Evolutionary conservation across 140 eudicot genomes (phyloP).

Genomic region (Ambrosia hybrid): DNA sequence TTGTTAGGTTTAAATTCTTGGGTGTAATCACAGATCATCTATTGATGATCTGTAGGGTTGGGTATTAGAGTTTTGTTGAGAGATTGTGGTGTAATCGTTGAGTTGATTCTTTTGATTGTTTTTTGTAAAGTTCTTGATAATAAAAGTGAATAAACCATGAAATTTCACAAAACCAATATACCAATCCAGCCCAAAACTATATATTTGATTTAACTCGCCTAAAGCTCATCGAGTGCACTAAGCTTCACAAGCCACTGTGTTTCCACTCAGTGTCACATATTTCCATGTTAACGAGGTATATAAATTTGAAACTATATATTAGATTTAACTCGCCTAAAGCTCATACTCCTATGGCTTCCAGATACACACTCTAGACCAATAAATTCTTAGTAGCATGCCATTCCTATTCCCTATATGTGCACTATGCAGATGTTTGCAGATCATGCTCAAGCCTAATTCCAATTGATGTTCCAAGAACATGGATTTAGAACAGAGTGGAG

Average conservation of each 20-base stretch:
- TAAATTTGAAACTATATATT: constrained; percentile 5
- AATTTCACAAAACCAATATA: too few relatives aligned
- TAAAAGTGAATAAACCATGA: too few relatives aligned
- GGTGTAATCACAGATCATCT: too few relatives aligned
- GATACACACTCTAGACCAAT: neutral
- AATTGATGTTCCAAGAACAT: constrained; percentile 68
- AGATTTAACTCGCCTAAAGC: constrained; percentile 8
- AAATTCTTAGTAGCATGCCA: constrained; percentile 8
- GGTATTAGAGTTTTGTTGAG: too few relatives aligned
- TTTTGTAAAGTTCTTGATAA: too few relatives aligned
- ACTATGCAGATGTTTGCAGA: constrained; percentile 82
- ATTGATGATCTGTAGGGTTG: too few relatives aligned
- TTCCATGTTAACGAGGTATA: constrained; percentile 97
- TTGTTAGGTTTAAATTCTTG: too few relatives aligned
- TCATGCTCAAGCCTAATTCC: constrained; percentile 86
- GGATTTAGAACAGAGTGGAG: constrained; percentile 50
- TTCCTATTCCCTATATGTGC: constrained; percentile 11
- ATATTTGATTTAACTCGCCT: too few relatives aligned
- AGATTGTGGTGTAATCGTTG: too few relatives aligned
- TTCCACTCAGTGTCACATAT: constrained; percentile 97
- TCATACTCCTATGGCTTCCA: neutral
- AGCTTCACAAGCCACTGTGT: constrained; percentile 1
- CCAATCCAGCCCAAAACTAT: too few relatives aligned
- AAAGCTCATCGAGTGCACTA: too few relatives aligned
- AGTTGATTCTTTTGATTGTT: too few relatives aligned